Conservation (phyloP, 305 asterid genomes). For the Fraxinus greggii region DNA sequence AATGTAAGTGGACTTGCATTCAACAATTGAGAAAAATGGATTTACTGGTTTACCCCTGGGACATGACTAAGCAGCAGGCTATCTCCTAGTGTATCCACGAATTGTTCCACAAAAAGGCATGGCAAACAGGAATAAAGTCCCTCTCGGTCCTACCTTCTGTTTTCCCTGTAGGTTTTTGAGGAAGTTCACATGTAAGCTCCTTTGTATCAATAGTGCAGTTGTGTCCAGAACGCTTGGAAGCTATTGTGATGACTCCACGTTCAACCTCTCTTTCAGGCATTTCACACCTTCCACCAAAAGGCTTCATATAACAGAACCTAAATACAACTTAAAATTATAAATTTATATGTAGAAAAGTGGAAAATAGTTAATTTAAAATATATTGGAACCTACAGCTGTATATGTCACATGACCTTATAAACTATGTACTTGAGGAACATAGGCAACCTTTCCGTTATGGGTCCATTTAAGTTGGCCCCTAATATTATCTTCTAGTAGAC, state of each 20-base stretch:
- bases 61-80: neutral
- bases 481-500: neutral
- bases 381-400: neutral
- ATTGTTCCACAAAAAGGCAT: neutral
- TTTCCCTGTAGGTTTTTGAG: neutral
- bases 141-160: neutral
- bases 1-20: neutral
- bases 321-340: constrained; percentile 11
- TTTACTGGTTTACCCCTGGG: neutral
- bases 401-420: neutral
- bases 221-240: constrained; percentile 35
- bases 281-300: constrained; percentile 59
- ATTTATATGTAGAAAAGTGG: constrained; percentile 1
- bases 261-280: constrained; percentile 52
- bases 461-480: neutral
- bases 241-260: constrained; percentile 45
- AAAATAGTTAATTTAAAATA: neutral
- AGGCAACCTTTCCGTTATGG: neutral
- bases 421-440: neutral
- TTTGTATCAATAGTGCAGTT: neutral
- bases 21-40: neutral
- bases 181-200: neutral
- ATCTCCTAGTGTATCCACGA: neutral
- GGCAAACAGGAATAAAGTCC: neutral
- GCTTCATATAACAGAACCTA: constrained; percentile 78